A percentile compares a stretch with the other conserved stretches of the same genome.
Conservation (phyloP, 129 eudicot species). For the Flaveria bidentis region DNA sequence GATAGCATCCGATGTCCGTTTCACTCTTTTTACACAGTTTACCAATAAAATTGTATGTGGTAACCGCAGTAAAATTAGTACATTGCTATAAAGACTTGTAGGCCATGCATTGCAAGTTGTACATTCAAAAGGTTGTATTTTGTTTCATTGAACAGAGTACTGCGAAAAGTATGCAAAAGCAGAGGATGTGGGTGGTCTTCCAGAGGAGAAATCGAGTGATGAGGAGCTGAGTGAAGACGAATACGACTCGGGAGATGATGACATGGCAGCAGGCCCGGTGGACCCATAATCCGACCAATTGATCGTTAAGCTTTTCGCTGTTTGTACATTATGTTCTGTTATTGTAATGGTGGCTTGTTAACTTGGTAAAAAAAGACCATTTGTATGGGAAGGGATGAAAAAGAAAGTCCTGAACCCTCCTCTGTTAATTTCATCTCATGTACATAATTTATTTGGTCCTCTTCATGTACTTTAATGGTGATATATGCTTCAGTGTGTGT, state of each 20-base stretch:
- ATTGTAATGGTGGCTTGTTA: constrained; percentile 25
- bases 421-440: constrained; percentile 35
- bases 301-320: constrained; percentile 13
- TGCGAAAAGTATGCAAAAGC: constrained; percentile 86
- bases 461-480: background rate
- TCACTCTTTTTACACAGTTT: background rate
- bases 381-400: constrained; percentile 48
- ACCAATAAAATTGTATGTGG: background rate
- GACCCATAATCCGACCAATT: constrained; percentile 58
- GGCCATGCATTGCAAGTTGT: background rate
- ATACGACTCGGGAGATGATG: constrained; percentile 78
- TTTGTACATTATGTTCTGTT: constrained; percentile 47
- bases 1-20: constrained; percentile 5
- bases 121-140: background rate
- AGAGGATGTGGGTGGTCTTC: constrained; percentile 75
- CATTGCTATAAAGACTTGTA: background rate
- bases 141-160: constrained; percentile 51
- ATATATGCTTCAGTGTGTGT: too few relatives aligned
- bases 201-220: constrained; percentile 76
- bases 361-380: constrained; percentile 34
- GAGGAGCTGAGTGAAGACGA: constrained; percentile 82
- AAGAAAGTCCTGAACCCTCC: constrained; percentile 29
- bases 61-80: background rate
- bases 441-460: constrained; percentile 44
- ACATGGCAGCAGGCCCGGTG: constrained; percentile 70